Base-by-base conservation (phyloP, 164 flowering plant genomes). In the Malania oleifera region DNA sequence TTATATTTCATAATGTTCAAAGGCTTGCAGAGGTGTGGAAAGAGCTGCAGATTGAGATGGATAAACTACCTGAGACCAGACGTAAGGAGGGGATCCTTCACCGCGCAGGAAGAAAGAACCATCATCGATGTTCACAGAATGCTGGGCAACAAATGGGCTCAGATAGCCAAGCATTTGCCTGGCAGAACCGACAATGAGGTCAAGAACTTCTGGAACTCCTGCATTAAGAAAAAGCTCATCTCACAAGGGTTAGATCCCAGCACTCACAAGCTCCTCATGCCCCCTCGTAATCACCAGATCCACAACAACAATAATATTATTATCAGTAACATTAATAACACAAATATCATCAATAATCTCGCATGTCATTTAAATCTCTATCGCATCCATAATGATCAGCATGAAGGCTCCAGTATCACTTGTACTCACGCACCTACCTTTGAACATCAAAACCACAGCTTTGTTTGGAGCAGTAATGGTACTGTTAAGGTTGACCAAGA, bases 11-110 rank as follows among this genome's bases (percentile, higher is more conserved):
- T n/a, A n/a, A n/a, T n/a, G n/a, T n/a, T n/a, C n/a, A n/a, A n/a
- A 79, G 83, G 83, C 7, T 53, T 79, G 53, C 73, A 79, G 44
- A 76, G 83, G 52, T 79, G 82, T 57, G 82, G 82, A 5, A 79
- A 79, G 70, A 78, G 82, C 27, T 78, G 82, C 65, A 75, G 82
- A 61, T 19, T 77, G 62, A 72, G 82, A 63, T 77, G 82, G 82
- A 73, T 73, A 61, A 78, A 78, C 50, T 78, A 79, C 52, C 54
- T 79, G 58, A 71, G 80, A 56, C 83, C 83, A n/a, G 83, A 79
- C 64, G 67, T 79, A n/a, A 79, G 72, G 37, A 64, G 80, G 57
- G 83, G 83, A 19, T 67, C 78, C 5, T 79, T 79, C 29, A 69
- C 67, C 5, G 75, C 65, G 15, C 66, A 76, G 53, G 83, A 79